Evolutionary conservation across 495 filamentous ascomycete genomes (phyloP).

Genomic region (Penicillium coprophilum): DNA sequence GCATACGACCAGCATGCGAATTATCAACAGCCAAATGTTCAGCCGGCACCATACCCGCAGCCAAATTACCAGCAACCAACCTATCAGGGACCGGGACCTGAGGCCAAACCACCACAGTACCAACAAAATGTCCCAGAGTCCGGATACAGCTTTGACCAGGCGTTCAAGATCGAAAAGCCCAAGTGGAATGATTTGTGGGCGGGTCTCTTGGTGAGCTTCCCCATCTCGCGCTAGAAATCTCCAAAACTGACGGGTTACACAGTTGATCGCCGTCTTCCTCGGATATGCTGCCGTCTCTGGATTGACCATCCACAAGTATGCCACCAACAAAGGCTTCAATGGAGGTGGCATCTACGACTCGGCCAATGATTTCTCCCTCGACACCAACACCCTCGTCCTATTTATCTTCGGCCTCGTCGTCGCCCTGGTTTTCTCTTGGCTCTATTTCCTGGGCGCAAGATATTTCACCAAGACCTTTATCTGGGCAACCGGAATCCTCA

Average conservation of each 20-base stretch:
- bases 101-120: constrained; percentile 33
- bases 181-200: constrained; percentile 92
- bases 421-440: constrained; percentile 70
- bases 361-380: constrained; percentile 60
- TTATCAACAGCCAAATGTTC: constrained; percentile 14
- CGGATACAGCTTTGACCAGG: constrained; percentile 62
- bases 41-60: background rate
- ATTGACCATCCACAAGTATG: constrained; percentile 74
- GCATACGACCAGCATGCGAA: constrained; percentile 16
- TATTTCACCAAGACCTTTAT: constrained; percentile 87
- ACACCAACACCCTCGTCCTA: constrained; percentile 82
- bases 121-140: constrained; percentile 34
- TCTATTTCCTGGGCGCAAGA: constrained; percentile 74
- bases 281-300: constrained; percentile 79
- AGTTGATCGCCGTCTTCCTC: constrained; percentile 70
- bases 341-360: constrained; percentile 73
- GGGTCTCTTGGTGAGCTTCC: constrained; percentile 61
- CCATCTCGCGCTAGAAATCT: background rate
- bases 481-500: constrained; percentile 75
- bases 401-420: constrained; percentile 74
- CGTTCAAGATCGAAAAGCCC: constrained; percentile 75
- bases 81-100: constrained; percentile 14
- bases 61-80: constrained; percentile 18
- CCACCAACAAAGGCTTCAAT: constrained; percentile 61
- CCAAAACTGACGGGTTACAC: constrained; percentile 7